Percentiles rank a stretch among this genome's conserved stretches.
Conservation (phyloP, 1,284 basidiomycete species). For the Ustilago curta region DNA sequence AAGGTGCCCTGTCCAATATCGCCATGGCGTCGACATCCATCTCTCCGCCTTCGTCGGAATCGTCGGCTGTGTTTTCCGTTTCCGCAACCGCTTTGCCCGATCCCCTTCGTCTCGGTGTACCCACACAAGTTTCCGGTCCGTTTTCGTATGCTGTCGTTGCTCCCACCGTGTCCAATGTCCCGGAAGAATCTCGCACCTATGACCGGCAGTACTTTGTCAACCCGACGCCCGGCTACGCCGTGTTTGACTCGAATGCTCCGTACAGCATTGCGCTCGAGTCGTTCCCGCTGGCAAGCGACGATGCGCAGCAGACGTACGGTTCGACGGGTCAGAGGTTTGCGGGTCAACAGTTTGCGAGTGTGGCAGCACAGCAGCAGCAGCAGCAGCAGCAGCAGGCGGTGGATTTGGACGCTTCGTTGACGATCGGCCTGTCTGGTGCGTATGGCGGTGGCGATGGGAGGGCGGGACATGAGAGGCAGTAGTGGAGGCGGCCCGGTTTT, state of each 20-base stretch:
- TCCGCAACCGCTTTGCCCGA: constrained; percentile 13
- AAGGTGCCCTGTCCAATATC: constrained; percentile 21
- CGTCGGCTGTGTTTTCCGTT: constrained; percentile 21
- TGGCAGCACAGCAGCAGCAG: neutral
- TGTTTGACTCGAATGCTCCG: neutral
- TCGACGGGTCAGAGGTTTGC: neutral
- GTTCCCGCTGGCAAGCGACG: constrained; percentile 3
- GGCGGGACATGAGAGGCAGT: neutral
- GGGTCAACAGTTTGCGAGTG: neutral
- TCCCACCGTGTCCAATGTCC: constrained; percentile 9
- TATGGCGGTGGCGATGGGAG: neutral
- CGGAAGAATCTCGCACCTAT: constrained; percentile 3
- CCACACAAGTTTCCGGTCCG: neutral
- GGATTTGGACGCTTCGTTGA: constrained; percentile 25
- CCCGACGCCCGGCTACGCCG: neutral
- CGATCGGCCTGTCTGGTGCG: constrained; percentile 9
- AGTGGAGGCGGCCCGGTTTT: neutral
- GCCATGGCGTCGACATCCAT: constrained; percentile 24
- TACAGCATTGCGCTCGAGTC: neutral
- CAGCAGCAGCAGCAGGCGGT: neutral
- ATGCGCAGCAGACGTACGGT: constrained; percentile 14
- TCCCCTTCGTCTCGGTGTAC: constrained; percentile 10
- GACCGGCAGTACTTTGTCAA: constrained; percentile 8
- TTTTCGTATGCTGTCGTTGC: neutral
- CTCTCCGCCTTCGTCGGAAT: constrained; percentile 14